Base-by-base conservation (phyloP, 1,284 basidiomycete species). In the Waitea zeae region DNA sequence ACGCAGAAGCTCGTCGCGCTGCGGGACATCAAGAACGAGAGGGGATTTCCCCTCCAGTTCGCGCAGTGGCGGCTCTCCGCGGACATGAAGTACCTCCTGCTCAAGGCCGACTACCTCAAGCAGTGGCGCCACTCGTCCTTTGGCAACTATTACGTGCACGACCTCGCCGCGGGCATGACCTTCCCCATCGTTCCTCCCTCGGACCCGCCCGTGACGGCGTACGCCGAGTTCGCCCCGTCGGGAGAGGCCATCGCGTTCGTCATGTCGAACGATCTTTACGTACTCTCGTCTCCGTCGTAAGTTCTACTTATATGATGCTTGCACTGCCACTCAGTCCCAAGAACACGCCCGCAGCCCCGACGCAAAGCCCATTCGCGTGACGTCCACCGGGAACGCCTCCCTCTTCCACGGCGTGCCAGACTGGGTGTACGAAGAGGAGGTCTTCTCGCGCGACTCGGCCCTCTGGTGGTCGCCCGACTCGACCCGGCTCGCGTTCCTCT, bases 371-470 rank as follows among this genome's bases (percentile, higher is more conserved):
- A 74, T 92, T 32, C 74, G 80, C 12, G 61, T 98, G 5, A 98
- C 93, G 1, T 58, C 62, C 1, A 75, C 78, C 15, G 93, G 92
- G 1, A 84, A 80, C 31, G 62, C 70, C 0, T 81, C 82, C 0
- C 62, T 90, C 19, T 96, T 97, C 63, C 80, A 97, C 47, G 93
- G 90, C 4, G 80, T 96, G 1, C 86, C 89, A 0, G 89, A 95
- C 53, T 97, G 93, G 87, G 89, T 93, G 4, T 95, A 95, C 52
- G 90, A 96, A 53, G 90, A 96, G 53, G 90, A 96, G 51, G 70
- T 97, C 17, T 83, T 89, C 43, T 58, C 63, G 3, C 50, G 58
- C 22, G 74, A 89, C 46, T 75, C 56, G 34, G 78, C 89, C 0
- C 60, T 93, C 5, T 97, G 89, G 89, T 96, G 87, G 79, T 80